Conservation (phyloP, 805 yeast species). For the Nematodospora valgi region DNA sequence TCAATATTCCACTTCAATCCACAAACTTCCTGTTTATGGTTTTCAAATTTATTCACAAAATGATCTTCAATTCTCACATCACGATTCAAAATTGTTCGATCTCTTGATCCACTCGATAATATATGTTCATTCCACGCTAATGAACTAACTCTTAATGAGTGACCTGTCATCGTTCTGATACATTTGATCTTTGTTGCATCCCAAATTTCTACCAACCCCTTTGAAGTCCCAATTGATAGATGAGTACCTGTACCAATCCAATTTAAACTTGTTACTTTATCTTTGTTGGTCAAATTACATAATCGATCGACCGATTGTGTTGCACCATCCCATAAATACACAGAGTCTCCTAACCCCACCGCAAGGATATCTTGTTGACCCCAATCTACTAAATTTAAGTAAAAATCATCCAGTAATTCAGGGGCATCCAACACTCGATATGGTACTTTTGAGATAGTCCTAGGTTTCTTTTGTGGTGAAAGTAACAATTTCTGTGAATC, state of each 20-base stretch:
- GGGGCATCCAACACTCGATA: slow-evolving; percentile 95
- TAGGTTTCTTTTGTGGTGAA: slow-evolving; percentile 75
- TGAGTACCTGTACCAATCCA: slow-evolving; percentile 97
- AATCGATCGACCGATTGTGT: slow-evolving; percentile 79
- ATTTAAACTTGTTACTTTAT: slow-evolving; percentile 74
- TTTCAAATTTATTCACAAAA: slow-evolving; percentile 63
- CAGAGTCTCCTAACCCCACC: slow-evolving; percentile 85
- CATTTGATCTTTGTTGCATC: slow-evolving; percentile 82
- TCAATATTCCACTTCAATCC: slow-evolving; percentile 93
- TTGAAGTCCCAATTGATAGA: slow-evolving; percentile 84
- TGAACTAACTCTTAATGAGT: slow-evolving; percentile 77
- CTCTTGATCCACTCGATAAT: slow-evolving; percentile 83
- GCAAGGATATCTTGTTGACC: slow-evolving; percentile 84
- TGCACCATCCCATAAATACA: slow-evolving; percentile 86
- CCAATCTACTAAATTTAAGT: slow-evolving; percentile 92
- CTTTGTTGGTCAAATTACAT: slow-evolving; percentile 64
- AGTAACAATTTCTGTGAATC: slow-evolving; percentile 78
- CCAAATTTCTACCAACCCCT: slow-evolving; percentile 92
- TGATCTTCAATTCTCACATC: slow-evolving; percentile 89
- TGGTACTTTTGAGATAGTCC: slow-evolving; percentile 83
- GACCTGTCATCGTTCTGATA: slow-evolving; percentile 91
- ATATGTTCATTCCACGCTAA: slow-evolving; percentile 94
- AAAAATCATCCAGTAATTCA: slow-evolving; percentile 89
- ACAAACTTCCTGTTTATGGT: slow-evolving; percentile 92
- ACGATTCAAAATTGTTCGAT: slow-evolving; percentile 77